These are phyloP conservation scores for Fusarium floridanum DNA, from an alignment of 2,329 filamentous ascomycete species.

Conservation along the genomic window DNA sequence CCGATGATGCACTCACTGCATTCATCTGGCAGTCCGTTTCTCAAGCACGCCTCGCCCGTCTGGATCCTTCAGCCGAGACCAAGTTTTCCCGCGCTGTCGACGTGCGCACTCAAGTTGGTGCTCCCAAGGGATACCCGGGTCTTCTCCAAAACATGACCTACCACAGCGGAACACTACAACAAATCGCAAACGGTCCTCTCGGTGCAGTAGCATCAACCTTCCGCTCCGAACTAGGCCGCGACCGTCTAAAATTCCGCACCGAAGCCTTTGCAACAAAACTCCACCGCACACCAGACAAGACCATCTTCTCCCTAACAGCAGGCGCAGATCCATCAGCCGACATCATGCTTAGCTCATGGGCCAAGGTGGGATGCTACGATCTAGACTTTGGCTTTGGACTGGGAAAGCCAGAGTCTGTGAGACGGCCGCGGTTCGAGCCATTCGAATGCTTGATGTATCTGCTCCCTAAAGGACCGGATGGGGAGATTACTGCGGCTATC, in stretches of 20 bases:
- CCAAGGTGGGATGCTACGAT: slow-evolving; percentile 58
- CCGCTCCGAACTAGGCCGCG: slow-evolving; percentile 54
- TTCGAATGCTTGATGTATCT: slow-evolving; percentile 64
- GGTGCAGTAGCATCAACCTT: slow-evolving; percentile 55
- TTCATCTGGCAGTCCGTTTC: slow-evolving; percentile 63
- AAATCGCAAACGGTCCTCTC: slow-evolving; percentile 48
- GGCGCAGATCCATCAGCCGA: slow-evolving; percentile 55
- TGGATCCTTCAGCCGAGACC: slow-evolving; percentile 41
- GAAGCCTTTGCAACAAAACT: slow-evolving; percentile 59
- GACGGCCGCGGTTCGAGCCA: slow-evolving; percentile 60
- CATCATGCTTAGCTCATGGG: slow-evolving; percentile 68
- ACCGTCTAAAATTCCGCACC: slow-evolving; percentile 52
- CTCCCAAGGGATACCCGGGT: slow-evolving; percentile 61
- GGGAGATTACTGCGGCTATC: slow-evolving; percentile 59
- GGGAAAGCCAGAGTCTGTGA: slow-evolving; percentile 60
- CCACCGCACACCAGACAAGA: slow-evolving; percentile 51
- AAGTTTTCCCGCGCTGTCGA: slow-evolving; percentile 64
- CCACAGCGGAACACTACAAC: slow-evolving; percentile 47
- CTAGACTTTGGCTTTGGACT: slow-evolving; percentile 62
- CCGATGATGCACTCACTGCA: slow-evolving; percentile 65
- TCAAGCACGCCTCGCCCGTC: slow-evolving; percentile 55
- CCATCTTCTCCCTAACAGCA: slow-evolving; percentile 50
- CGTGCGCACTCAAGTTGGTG: slow-evolving; percentile 56
- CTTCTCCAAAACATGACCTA: slow-evolving; percentile 62
- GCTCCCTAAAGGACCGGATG: slow-evolving; percentile 58